Percentiles rank a stretch among this genome's conserved stretches.
phyloP scores from a whole-genome alignment of 805 yeast species.

The Spencermartinsiella europaea region DNA sequence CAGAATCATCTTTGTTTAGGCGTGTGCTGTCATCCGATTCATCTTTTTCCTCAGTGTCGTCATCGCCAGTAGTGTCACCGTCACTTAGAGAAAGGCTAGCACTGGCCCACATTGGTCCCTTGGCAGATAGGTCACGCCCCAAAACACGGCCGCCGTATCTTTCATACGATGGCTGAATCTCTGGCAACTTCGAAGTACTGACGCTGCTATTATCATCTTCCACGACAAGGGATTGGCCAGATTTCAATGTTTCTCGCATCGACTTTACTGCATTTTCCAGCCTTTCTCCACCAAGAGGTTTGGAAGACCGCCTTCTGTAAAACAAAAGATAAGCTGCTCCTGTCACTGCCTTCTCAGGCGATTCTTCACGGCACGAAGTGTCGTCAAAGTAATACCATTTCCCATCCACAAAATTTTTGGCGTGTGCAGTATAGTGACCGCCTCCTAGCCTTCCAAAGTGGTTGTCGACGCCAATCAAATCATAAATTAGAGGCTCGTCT shows the following conservation, averaged over 20 bases:
- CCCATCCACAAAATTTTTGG: conserved; percentile 65
- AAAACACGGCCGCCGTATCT: background rate
- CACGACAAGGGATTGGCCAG: background rate
- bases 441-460: conserved; percentile 97
- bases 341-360: conserved; percentile 52
- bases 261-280: conserved; percentile 14
- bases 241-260: background rate
- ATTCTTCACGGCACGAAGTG: conserved; percentile 54
- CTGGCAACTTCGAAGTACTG: background rate
- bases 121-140: background rate
- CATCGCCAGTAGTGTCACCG: background rate
- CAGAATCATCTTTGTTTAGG: background rate
- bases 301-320: conserved; percentile 50
- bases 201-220: background rate
- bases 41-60: background rate
- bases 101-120: background rate
- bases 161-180: background rate
- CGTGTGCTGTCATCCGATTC: background rate
- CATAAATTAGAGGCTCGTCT: conserved; percentile 49
- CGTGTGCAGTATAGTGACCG: conserved; percentile 93
- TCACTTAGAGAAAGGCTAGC: no score
- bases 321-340: conserved; percentile 86
- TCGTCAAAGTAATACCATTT: conserved; percentile 92
- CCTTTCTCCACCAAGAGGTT: conserved; percentile 23
- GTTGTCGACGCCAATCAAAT: conserved; percentile 87